A percentile compares a stretch with the other conserved stretches of the same genome.
These are phyloP conservation scores for Fusarium keratoplasticum DNA, from an alignment of 2,329 filamentous ascomycete species.

Conservation along the genomic window DNA sequence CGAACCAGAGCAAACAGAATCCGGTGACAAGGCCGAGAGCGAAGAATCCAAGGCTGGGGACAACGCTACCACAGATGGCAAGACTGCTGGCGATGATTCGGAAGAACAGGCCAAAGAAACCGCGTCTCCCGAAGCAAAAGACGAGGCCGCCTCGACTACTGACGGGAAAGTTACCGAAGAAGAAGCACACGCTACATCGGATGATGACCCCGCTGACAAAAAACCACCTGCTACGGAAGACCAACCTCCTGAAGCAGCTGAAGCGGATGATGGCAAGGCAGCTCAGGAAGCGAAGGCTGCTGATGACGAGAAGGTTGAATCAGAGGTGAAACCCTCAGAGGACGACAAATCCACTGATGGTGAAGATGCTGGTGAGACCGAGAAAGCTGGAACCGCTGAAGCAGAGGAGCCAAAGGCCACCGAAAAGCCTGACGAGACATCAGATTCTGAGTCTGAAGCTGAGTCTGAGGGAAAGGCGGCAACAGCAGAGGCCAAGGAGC, in stretches of 20 bases:
- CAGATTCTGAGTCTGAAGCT: background rate
- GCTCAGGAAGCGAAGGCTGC: background rate
- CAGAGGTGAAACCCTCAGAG: background rate
- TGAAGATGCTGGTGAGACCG: slow-evolving; percentile 1
- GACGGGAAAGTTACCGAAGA: background rate
- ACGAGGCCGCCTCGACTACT: slow-evolving; percentile 9
- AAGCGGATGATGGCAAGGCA: background rate
- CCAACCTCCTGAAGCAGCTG: background rate
- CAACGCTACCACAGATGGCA: background rate
- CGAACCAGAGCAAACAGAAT: background rate
- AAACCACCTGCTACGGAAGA: background rate
- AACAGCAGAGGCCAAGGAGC: background rate
- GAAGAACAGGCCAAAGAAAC: background rate
- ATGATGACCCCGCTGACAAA: background rate
- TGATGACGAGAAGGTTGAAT: background rate
- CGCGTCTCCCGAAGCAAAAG: slow-evolving; percentile 12
- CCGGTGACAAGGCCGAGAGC: background rate
- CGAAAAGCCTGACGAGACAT: background rate
- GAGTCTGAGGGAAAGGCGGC: slow-evolving; percentile 1
- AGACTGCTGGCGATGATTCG: background rate
- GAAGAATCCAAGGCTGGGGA: background rate
- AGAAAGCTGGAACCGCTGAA: background rate
- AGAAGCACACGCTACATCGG: background rate
- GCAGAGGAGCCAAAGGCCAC: slow-evolving; percentile 3
- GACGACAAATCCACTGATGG: background rate